Evolutionary conservation across 495 filamentous ascomycete genomes (phyloP).

Genomic region (Lindgomyces ingoldianus): DNA sequence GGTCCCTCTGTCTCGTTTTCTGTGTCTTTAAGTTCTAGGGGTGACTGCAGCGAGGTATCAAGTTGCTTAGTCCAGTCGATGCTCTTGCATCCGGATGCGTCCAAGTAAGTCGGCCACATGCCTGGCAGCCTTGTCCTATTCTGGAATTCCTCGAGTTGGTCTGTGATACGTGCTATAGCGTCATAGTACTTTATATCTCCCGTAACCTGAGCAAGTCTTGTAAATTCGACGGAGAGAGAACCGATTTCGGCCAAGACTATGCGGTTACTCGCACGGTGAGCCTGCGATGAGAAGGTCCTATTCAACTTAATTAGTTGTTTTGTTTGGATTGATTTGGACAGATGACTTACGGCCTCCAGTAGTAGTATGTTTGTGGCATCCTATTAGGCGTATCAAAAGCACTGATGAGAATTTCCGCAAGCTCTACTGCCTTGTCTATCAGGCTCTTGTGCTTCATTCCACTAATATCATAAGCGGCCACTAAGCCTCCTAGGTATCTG

Average conservation of each 20-base stretch:
- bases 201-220: slow-evolving; percentile 87
- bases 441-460: slow-evolving; percentile 68
- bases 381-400: slow-evolving; percentile 96
- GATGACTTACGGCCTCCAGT: slow-evolving; percentile 70
- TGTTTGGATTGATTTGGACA: neutral
- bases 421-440: slow-evolving; percentile 82
- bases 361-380: slow-evolving; percentile 87
- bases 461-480: slow-evolving; percentile 48
- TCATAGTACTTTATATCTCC: slow-evolving; percentile 89
- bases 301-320: neutral
- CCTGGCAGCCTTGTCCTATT: slow-evolving; percentile 72
- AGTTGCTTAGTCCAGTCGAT: slow-evolving; percentile 28
- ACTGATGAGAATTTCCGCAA: slow-evolving; percentile 85
- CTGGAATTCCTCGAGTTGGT: slow-evolving; percentile 81
- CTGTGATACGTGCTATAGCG: slow-evolving; percentile 87
- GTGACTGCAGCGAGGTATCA: slow-evolving; percentile 17
- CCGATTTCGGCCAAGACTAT: slow-evolving; percentile 83
- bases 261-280: slow-evolving; percentile 63
- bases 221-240: slow-evolving; percentile 92
- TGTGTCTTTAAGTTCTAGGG: slow-evolving; percentile 1
- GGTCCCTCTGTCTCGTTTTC: slow-evolving; percentile 2
- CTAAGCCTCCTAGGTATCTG: slow-evolving; percentile 46
- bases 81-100: slow-evolving; percentile 70
- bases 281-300: slow-evolving; percentile 60
- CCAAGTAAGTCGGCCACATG: slow-evolving; percentile 78